Conservation (phyloP, 140 eudicot genomes). For the Stevia rebaudiana region DNA sequence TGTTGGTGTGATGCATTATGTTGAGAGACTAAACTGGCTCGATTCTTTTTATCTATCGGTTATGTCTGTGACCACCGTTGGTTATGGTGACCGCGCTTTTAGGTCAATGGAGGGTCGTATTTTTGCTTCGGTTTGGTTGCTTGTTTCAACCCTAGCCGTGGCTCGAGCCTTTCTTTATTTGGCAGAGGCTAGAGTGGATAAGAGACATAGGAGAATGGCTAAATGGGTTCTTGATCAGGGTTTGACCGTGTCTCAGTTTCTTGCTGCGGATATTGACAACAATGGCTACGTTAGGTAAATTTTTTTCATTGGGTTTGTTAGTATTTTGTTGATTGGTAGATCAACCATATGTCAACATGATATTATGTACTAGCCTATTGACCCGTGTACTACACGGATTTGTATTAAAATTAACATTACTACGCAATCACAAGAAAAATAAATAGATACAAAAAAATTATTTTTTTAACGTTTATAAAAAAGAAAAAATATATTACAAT, state of each 20-base stretch:
- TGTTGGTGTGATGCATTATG: constrained; percentile 72
- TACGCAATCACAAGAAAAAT: too few species aligned
- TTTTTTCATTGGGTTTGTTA: neutral
- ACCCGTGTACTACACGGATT: too few species aligned
- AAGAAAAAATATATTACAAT: too few species aligned
- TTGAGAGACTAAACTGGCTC: constrained; percentile 67
- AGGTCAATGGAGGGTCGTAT: constrained; percentile 58
- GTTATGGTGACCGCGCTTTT: constrained; percentile 91
- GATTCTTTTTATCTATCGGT: constrained; percentile 87
- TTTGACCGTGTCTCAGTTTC: constrained; percentile 91
- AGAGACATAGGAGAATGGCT: constrained; percentile 80
- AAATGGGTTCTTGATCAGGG: constrained; percentile 84
- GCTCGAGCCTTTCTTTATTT: constrained; percentile 93
- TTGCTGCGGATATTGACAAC: constrained; percentile 89
- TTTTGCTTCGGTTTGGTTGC: constrained; percentile 91
- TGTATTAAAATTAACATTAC: too few species aligned
- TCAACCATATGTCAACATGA: neutral
- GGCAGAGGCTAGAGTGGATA: constrained; percentile 88
- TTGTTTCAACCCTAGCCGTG: constrained; percentile 88
- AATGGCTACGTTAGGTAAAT: constrained; percentile 80
- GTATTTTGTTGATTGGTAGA: constrained; percentile 7
- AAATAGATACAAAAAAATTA: too few species aligned
- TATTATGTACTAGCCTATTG: constrained; percentile 3
- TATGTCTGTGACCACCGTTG: constrained; percentile 96
- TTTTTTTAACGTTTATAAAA: too few species aligned